Evolutionary conservation across 495 filamentous ascomycete genomes (phyloP).

Genomic region (Tirmania nivea): DNA sequence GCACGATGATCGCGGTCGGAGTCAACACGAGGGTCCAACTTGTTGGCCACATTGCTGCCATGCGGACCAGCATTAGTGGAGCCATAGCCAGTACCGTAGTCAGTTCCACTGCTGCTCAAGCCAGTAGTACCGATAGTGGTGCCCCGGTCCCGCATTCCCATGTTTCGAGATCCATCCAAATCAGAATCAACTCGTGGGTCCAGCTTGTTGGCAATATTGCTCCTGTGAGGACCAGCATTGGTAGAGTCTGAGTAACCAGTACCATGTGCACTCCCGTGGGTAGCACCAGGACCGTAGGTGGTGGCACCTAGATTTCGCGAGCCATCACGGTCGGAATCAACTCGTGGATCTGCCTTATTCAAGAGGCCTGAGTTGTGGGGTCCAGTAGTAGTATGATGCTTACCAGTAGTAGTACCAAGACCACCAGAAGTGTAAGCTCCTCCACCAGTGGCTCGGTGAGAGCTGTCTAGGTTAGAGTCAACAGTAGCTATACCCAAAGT

Average conservation of each 20-base stretch:
- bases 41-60: conserved; percentile 5
- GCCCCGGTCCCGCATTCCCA: conserved; percentile 13
- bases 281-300: conserved; percentile 1
- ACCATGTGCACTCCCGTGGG: background rate
- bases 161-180: conserved; percentile 19
- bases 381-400: conserved; percentile 14
- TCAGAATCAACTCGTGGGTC: conserved; percentile 33
- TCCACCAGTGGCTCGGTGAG: background rate
- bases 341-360: conserved; percentile 31
- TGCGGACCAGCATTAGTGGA: conserved; percentile 28
- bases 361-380: conserved; percentile 25
- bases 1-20: conserved; percentile 24
- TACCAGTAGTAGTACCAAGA: conserved; percentile 21
- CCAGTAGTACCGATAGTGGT: conserved; percentile 19
- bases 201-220: conserved; percentile 26
- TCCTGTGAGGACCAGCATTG: conserved; percentile 28
- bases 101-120: conserved; percentile 2
- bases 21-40: conserved; percentile 30
- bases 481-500: conserved; percentile 4
- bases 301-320: conserved; percentile 9
- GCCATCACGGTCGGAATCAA: conserved; percentile 26
- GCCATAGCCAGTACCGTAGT: conserved; percentile 2
- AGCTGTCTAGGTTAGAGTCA: conserved; percentile 24
- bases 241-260: conserved; percentile 10
- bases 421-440: background rate